Conservation (phyloP, 768 basidiomycete genomes). For the Boletus vermiculosoides region DNA sequence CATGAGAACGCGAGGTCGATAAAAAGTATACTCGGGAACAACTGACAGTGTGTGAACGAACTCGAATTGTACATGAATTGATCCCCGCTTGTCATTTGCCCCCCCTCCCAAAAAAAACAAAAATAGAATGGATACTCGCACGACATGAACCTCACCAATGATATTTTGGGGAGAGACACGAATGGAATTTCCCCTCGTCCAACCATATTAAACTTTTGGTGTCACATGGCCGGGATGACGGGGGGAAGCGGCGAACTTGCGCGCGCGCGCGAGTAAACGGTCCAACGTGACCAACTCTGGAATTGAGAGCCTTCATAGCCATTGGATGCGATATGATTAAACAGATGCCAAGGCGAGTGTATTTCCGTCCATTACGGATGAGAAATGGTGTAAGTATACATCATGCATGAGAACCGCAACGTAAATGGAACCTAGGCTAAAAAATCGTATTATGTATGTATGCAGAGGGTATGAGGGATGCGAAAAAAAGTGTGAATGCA, state of each 20-base stretch:
- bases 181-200: neutral
- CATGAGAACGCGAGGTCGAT: too few species aligned
- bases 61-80: too few species aligned
- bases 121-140: neutral
- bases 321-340: neutral
- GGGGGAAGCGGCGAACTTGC: neutral
- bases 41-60: too few species aligned
- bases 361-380: neutral
- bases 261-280: neutral
- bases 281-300: neutral
- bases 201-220: neutral
- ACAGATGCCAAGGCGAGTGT: neutral
- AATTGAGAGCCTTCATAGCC: neutral
- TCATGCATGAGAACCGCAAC: neutral
- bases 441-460: neutral
- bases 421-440: neutral
- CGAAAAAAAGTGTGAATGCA: neutral
- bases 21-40: too few species aligned
- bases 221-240: neutral
- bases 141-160: neutral
- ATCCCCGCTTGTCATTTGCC: neutral
- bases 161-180: neutral
- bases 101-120: too few species aligned
- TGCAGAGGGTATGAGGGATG: neutral
- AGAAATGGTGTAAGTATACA: neutral